Evolutionary conservation across 78 protist species (phyloP).

Genomic region (Dictyostelium firmibasis): DNA sequence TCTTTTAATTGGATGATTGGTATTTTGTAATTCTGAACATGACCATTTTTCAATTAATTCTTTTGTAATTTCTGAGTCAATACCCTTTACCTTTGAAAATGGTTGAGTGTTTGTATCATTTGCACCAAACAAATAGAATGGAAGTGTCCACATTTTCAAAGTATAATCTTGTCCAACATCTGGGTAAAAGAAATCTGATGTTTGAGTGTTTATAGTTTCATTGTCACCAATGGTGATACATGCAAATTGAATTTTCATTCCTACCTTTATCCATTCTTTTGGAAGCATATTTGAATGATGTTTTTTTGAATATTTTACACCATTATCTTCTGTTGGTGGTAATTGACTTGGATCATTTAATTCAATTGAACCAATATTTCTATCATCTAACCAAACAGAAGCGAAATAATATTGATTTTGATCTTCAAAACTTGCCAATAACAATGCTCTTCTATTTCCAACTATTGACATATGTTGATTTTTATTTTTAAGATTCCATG

Average conservation of each 20-base stretch:
- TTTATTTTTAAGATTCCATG: not conserved
- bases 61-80: not conserved
- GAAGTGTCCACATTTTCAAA: not conserved
- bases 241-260: not conserved
- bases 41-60: conserved; percentile 42
- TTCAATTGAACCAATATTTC: not conserved
- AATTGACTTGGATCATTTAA: conserved; percentile 8
- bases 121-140: conserved; percentile 48
- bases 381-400: not conserved
- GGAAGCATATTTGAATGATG: not conserved
- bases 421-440: not conserved
- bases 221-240: not conserved
- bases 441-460: not conserved
- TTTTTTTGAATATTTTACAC: not conserved
- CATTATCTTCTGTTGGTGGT: conserved; percentile 36
- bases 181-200: not conserved
- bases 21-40: not conserved
- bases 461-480: not conserved
- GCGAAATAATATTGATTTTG: not conserved
- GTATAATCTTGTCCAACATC: not conserved
- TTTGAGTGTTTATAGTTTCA: too few species aligned
- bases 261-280: not conserved
- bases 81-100: not conserved
- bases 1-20: not conserved
- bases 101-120: not conserved